A percentile compares a stretch with the other conserved stretches of the same genome.
phyloP scores from a whole-genome alignment of 495 filamentous ascomycete species.

The Neurospora sp. region DNA sequence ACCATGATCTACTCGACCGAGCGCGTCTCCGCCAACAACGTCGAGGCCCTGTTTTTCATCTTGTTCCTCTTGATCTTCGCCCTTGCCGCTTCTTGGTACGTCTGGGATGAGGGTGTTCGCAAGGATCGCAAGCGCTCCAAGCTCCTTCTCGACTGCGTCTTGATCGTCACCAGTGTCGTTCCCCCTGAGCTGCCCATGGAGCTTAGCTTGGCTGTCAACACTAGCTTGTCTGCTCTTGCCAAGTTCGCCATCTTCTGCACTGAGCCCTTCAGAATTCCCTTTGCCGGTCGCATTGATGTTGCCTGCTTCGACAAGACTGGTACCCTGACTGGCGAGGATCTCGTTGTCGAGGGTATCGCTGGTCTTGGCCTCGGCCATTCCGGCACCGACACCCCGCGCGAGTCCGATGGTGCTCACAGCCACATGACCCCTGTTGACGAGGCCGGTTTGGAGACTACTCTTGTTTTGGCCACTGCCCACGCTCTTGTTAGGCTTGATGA shows the following conservation, averaged over 20 bases:
- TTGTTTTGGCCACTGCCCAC: constrained; percentile 92
- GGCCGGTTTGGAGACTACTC: constrained; percentile 68
- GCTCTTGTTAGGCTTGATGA: constrained; percentile 93
- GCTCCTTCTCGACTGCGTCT: constrained; percentile 89
- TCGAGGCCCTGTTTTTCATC: constrained; percentile 90
- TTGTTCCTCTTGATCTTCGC: constrained; percentile 94
- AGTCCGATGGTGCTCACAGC: constrained; percentile 69
- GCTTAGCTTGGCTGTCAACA: constrained; percentile 93
- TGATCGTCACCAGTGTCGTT: constrained; percentile 96
- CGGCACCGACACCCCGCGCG: constrained; percentile 51
- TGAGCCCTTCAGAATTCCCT: constrained; percentile 98
- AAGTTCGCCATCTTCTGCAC: constrained; percentile 97
- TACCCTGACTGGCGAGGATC: constrained; percentile 90
- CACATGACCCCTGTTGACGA: constrained; percentile 55
- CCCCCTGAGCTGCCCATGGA: constrained; percentile 98
- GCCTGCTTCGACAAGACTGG: constrained; percentile 99
- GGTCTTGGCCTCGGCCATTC: constrained; percentile 64
- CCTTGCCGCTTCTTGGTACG: constrained; percentile 98
- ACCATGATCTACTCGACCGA: constrained; percentile 99
- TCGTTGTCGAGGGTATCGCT: constrained; percentile 95
- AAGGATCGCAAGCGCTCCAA: constrained; percentile 95
- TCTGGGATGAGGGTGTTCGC: constrained; percentile 91
- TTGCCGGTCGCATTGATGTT: constrained; percentile 88
- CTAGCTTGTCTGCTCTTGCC: constrained; percentile 89
- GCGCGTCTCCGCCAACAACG: constrained; percentile 94